Evolutionary conservation across 345 rosid genomes (phyloP), one percentile per base, ranked within the genome.

Genomic region (Aquilaria malaccensis): DNA sequence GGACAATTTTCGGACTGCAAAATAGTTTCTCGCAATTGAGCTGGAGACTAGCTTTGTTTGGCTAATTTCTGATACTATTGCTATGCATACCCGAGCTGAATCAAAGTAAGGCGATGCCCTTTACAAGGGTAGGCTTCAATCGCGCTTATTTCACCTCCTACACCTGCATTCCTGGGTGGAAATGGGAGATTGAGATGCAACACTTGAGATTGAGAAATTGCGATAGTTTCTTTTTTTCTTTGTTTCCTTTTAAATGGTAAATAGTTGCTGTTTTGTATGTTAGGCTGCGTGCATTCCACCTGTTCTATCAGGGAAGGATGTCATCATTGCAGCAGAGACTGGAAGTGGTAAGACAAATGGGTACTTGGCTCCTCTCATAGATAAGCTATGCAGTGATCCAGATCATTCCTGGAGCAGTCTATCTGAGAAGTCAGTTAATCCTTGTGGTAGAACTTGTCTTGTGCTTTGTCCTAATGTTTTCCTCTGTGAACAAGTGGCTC

Each of bases 301-400:
- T 47, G 72, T 89, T 68, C 79, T 87, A 9, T 84, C 90, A 0
- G 95, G 97, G 58, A 89, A 87, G 70, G 98, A 93, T 76, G 96
- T 84, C 52, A 80, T 89, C 43, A 74, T 87, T 62, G 98, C 98
- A 6, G 97, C 98, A 9, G 98, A 93, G 72, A 93, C 98, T 6
- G 98, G 98, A 10, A 89, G 98, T 63, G 97, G 98, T 59, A 93
- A 93, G 79, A 87, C 97, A 43, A 88, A 87, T 68, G 66, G 96
- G 50, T 89, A 89, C 80, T 75, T 89, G 32, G 81, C 81, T 60
- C 97, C 98, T 29, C 68, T 94, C 30, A 79, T 94, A 33, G 74
- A 90, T 64, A 82, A 77, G 64, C 71, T 94, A 30, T 72, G 71
- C 11, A 45, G 45, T 58, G 69, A 55, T 0, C 45, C 2, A 50